phyloP scores from a whole-genome alignment of 176 grass and related monocot genomes.

The Oryza meyeriana region DNA sequence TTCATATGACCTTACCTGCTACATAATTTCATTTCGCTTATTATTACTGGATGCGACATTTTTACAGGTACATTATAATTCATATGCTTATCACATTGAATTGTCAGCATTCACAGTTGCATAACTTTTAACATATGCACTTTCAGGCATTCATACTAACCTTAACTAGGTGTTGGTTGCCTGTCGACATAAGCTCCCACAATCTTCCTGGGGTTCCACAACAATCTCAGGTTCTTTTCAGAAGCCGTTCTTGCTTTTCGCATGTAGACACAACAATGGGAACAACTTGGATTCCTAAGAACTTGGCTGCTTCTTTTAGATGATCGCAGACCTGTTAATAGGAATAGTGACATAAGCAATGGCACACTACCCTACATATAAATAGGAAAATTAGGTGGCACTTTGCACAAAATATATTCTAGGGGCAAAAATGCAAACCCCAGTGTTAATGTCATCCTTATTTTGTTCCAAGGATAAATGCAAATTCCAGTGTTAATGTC shows the following conservation, averaged over 20 bases:
- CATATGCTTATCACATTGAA: not conserved
- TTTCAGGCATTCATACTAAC: constrained; percentile 37
- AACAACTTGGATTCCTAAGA: constrained; percentile 68
- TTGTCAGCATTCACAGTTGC: constrained; percentile 7
- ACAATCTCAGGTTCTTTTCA: constrained; percentile 87
- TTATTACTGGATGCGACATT: not conserved
- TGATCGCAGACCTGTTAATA: constrained; percentile 79
- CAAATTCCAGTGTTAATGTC: not conserved
- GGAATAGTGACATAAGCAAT: not conserved
- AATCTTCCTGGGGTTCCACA: constrained; percentile 94
- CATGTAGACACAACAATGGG: constrained; percentile 82
- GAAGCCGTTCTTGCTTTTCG: constrained; percentile 92
- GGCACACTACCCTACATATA: not conserved
- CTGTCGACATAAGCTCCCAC: constrained; percentile 88
- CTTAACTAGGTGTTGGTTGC: constrained; percentile 76
- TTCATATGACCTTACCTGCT: not conserved
- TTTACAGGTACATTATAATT: not conserved
- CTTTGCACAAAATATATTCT: constrained; percentile 14
- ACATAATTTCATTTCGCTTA: not conserved
- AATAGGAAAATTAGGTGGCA: not conserved
- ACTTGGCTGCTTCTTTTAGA: constrained; percentile 69
- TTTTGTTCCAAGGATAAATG: not conserved
- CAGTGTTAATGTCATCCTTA: not conserved
- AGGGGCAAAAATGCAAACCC: not conserved
- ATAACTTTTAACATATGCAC: not conserved